Base-by-base conservation (phyloP, 805 yeast genomes). In the Starmera dryadoides region DNA sequence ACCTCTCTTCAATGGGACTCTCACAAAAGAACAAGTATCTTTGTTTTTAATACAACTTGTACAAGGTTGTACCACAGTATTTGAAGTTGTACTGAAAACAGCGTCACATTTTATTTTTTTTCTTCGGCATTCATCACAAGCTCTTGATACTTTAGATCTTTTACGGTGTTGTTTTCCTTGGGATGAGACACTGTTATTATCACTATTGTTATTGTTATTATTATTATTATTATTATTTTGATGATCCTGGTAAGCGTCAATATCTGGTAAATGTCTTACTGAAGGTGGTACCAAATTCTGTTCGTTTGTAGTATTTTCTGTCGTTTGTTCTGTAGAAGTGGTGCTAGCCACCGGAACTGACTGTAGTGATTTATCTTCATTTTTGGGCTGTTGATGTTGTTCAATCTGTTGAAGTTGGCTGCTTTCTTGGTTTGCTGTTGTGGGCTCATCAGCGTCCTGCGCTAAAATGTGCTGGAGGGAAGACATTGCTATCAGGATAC, bases 101-200 rank as follows among this genome's bases (percentile, higher is more conserved):
- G 84, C 86, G 55, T 83, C 79, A 60, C 94, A 84, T 39, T 76
- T 68, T 18, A 83, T 71, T 54, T 84, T 84, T 57, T 82, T 81
- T 34, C 83, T 68, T 29, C 93, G 69, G 56, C 93, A 84, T 35
- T 81, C 79, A 55, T 84, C 94, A 55, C 94, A 84, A 2, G 91
- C 93, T 38, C 94, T 59, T 1, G 88, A 81, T 0, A 83, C 87
- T 55, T 84, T 84, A 8, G 82, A 70, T 41, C 89, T 51, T 51
- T 81, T 81, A 36, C 84, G 67, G 25, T 52, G 54, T 10, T 46
- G 47, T 19, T 39, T 23, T 29, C 35, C 14, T 30, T 33, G 21
- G 35, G 31, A 19, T 33, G 26, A 34, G 26, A 7, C 15, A 36
- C 34, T 17, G 34, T 21, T 21, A 6, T 9, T 9, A 21, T 9